Base-by-base conservation (phyloP, 2,329 filamentous ascomycete species). In the Coniochaeta sp. region DNA sequence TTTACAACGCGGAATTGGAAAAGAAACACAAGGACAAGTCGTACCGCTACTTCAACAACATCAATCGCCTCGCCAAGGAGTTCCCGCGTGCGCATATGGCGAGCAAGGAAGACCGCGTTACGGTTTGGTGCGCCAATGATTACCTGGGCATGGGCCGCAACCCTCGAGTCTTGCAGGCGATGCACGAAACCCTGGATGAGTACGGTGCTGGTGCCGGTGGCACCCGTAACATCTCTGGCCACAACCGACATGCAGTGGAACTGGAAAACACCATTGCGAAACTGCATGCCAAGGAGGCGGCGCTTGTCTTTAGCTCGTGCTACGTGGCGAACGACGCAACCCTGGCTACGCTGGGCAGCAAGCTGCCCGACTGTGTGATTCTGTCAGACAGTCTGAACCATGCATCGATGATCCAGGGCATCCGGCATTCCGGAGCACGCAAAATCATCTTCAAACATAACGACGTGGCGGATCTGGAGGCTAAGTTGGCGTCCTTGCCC, bases 1-100 rank as follows among this genome's bases (percentile, higher is more conserved):
- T 97, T 76, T 99, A 98, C 78, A 79, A 88, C 65, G 79, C 79
- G 63, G 93, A 99, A 75, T 78, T 99, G 67, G 91, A 97, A 69
- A 98, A 97, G 85, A 99, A 99, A 81, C 95, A 96, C 83, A 93
- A 96, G 82, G 95, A 99, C 83, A 98, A 97, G 80, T 97, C 93
- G 58, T 99, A 99, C 80, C 91, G 95, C 71, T 98, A 98, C 81
- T 99, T 99, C 82, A 99, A 99, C 83, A 99, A 99, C 81, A 99
- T 99, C 86, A 99, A 99, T 72, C 92, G 95, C 38, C 83, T 99
- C 62, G 95, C 95, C 66, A 91, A 95, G 78, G 91, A 98, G 65
- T 99, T 99, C 64, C 95, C 95, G 32, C 90, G 90, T 65, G 95
- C 95, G 54, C 95, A 99, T 75, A 96, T 96, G 82, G 84, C 90